phyloP scores from a whole-genome alignment of 139 green algal species.

The Tetradesmus obliquus region DNA sequence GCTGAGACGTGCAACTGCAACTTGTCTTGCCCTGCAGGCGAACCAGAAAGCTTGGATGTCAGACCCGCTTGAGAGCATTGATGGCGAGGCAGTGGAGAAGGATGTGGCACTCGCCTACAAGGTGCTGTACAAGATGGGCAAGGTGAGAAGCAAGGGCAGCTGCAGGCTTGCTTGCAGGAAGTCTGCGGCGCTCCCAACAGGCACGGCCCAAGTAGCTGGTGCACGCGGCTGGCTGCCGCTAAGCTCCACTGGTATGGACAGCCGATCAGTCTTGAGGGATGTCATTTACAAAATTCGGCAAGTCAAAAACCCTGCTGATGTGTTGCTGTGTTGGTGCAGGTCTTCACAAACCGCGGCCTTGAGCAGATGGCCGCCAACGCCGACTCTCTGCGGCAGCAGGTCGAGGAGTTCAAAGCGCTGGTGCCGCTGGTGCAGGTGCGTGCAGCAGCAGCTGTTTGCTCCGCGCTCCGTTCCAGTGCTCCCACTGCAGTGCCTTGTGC shows the following conservation, averaged over 20 bases:
- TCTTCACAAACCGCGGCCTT: slow-evolving; percentile 61
- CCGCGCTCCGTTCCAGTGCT: neutral
- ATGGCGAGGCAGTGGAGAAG: slow-evolving; percentile 76
- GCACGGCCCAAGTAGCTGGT: no score
- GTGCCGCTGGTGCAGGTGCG: slow-evolving; percentile 78
- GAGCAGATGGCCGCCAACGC: slow-evolving; percentile 72
- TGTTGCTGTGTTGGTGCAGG: slow-evolving; percentile 39
- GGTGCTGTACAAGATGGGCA: slow-evolving; percentile 68
- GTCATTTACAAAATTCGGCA: no score
- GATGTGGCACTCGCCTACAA: slow-evolving; percentile 73
- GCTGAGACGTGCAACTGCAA: neutral
- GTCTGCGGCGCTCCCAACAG: neutral
- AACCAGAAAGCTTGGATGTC: slow-evolving; percentile 73
- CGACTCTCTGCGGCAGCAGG: slow-evolving; percentile 66
- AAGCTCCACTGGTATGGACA: no score
- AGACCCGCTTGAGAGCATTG: slow-evolving; percentile 66
- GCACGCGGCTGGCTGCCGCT: neutral
- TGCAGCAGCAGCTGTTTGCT: neutral
- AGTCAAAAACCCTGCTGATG: neutral
- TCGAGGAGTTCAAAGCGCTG: slow-evolving; percentile 81
- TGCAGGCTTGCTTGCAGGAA: neutral
- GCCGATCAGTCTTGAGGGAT: neutral
- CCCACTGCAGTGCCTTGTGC: neutral
- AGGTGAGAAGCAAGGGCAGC: neutral
- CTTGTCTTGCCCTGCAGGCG: slow-evolving; percentile 1